phyloP scores from a whole-genome alignment of 192 early-diverging fungal genomes.

The Powellomyces hirtus region DNA sequence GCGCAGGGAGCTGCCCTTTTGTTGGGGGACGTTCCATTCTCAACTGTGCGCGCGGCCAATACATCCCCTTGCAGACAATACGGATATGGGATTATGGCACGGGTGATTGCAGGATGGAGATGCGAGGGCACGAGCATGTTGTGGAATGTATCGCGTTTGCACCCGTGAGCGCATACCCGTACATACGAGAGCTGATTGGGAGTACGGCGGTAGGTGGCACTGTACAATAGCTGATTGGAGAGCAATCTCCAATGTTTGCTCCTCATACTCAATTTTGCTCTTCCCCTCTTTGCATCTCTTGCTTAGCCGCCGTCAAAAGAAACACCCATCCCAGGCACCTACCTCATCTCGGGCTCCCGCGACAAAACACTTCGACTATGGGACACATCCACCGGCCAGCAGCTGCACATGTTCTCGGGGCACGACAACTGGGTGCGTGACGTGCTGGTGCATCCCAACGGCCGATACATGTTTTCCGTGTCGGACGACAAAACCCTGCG shows the following conservation, averaged over 20 bases:
- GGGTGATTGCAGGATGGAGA: constrained; percentile 73
- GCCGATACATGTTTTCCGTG: constrained; percentile 68
- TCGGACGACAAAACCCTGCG: constrained; percentile 91
- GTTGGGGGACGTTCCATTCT: neutral
- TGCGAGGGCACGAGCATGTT: constrained; percentile 93
- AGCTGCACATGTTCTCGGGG: constrained; percentile 15
- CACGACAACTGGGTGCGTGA: constrained; percentile 59
- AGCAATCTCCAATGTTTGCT: neutral
- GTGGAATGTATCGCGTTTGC: constrained; percentile 89
- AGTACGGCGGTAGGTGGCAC: no score
- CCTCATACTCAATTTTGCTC: neutral
- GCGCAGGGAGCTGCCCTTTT: neutral
- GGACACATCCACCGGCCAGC: constrained; percentile 29
- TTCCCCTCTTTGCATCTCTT: no score
- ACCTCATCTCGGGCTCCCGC: constrained; percentile 78
- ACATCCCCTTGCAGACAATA: constrained; percentile 62
- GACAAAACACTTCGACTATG: constrained; percentile 77
- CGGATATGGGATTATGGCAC: constrained; percentile 73
- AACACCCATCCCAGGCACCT: constrained; percentile 60
- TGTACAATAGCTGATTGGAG: no score
- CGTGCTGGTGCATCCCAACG: constrained; percentile 78
- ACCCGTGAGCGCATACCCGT: constrained; percentile 64
- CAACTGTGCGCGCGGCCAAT: neutral
- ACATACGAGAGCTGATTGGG: constrained; percentile 68
- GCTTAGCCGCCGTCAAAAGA: no score